Evolutionary conservation across 768 basidiomycete species (phyloP).

Genomic region (Tylopilus sp.): DNA sequence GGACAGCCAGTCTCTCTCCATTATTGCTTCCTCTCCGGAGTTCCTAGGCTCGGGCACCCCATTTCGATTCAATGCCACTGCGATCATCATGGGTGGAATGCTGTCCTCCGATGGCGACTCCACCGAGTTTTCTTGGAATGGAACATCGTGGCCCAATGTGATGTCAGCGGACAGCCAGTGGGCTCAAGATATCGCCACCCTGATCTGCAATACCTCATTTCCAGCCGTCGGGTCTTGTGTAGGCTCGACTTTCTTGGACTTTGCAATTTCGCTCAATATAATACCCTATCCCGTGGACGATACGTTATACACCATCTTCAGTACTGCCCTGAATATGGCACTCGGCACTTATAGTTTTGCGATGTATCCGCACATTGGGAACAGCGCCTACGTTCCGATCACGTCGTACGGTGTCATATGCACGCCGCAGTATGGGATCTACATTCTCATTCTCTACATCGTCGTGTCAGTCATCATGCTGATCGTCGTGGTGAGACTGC

Average conservation of each 20-base stretch:
- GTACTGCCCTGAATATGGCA: constrained; percentile 2
- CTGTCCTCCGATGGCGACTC: constrained; percentile 5
- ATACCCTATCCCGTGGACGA: accelerated
- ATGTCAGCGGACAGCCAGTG: constrained; percentile 8
- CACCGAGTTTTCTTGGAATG: constrained; percentile 13
- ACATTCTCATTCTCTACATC: constrained; percentile 10
- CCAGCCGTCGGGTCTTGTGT: background rate
- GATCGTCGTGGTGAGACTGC: constrained; percentile 3
- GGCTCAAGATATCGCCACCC: constrained; percentile 15
- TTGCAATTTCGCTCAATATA: background rate
- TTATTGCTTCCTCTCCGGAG: background rate
- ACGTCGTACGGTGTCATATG: background rate
- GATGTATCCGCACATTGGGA: background rate
- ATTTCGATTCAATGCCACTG: too few species aligned
- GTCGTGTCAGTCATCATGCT: constrained; percentile 8
- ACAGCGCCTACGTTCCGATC: background rate
- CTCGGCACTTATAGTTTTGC: constrained; percentile 8
- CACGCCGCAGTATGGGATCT: background rate
- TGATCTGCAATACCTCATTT: constrained; percentile 9
- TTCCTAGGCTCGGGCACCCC: background rate
- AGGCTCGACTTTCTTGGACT: constrained; percentile 3
- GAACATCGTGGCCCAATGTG: constrained; percentile 12
- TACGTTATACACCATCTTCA: background rate
- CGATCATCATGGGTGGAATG: constrained; percentile 4
- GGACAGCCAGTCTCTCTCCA: constrained; percentile 9